phyloP scores from a whole-genome alignment of 2,329 filamentous ascomycete species.

The Pestalotiopsis sp. region DNA sequence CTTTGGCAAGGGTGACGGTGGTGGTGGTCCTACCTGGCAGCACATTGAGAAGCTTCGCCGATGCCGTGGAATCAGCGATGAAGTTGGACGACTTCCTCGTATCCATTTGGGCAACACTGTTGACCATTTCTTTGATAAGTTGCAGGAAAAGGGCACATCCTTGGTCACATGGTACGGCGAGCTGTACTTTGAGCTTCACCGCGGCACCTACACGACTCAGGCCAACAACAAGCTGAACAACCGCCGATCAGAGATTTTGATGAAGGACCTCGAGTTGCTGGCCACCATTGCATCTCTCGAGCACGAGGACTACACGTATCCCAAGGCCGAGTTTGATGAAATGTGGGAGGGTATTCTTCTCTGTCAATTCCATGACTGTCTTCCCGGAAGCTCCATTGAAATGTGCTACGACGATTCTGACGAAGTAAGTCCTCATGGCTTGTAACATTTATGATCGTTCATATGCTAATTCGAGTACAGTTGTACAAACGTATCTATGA shows the following conservation, averaged over 20 bases:
- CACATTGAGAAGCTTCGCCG: slow-evolving; percentile 93
- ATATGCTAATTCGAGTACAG: slow-evolving; percentile 35
- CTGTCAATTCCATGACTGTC: slow-evolving; percentile 96
- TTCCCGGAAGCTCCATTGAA: slow-evolving; percentile 92
- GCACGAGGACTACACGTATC: slow-evolving; percentile 78
- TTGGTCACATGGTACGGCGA: slow-evolving; percentile 98
- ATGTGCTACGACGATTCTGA: slow-evolving; percentile 99
- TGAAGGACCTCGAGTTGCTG: slow-evolving; percentile 86
- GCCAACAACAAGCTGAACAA: slow-evolving; percentile 98
- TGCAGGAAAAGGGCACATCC: slow-evolving; percentile 78
- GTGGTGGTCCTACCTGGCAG: slow-evolving; percentile 91
- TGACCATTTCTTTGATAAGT: slow-evolving; percentile 87
- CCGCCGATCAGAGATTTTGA: slow-evolving; percentile 78
- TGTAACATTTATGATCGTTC: neutral
- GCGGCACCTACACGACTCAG: slow-evolving; percentile 96
- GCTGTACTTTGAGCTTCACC: slow-evolving; percentile 95
- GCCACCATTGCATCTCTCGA: slow-evolving; percentile 83
- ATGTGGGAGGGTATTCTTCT: slow-evolving; percentile 95
- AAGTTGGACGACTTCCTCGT: slow-evolving; percentile 78
- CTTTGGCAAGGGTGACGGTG: slow-evolving; percentile 96
- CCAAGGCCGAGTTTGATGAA: slow-evolving; percentile 88
- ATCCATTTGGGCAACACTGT: slow-evolving; percentile 88
- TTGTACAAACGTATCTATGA: slow-evolving; percentile 84
- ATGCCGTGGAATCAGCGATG: slow-evolving; percentile 90
- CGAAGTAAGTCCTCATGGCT: slow-evolving; percentile 50